These are phyloP conservation scores for Ophiosphaerella narmari DNA, from an alignment of 2,329 filamentous ascomycete species.

Conservation along the genomic window DNA sequence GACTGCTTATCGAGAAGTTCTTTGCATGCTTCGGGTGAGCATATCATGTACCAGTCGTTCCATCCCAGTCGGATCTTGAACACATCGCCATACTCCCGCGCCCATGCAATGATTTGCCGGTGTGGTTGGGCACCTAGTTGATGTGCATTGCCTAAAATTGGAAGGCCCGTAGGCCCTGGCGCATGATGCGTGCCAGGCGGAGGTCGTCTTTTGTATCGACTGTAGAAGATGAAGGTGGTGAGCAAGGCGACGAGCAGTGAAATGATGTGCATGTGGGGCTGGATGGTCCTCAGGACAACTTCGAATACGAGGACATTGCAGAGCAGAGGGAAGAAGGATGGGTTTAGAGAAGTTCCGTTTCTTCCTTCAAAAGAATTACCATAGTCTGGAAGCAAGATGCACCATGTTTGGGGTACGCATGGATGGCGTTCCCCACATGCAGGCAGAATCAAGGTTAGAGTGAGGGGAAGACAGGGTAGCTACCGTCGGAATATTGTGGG, in stretches of 20 bases:
- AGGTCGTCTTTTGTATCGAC: constrained; percentile 8
- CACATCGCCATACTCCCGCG: constrained; percentile 51
- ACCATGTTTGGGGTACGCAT: constrained; percentile 4
- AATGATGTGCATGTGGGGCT: constrained; percentile 27
- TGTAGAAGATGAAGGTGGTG: constrained; percentile 17
- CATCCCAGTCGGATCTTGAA: constrained; percentile 52
- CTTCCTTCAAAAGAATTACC: not conserved
- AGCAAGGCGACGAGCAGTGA: constrained; percentile 14
- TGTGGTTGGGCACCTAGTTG: constrained; percentile 36
- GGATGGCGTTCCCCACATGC: constrained; percentile 14
- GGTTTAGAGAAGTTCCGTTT: not conserved
- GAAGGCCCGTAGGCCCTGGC: constrained; percentile 32
- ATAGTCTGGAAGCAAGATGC: not conserved
- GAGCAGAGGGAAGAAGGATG: not conserved
- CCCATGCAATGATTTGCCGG: constrained; percentile 44
- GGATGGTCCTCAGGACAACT: not conserved
- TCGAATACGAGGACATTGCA: not conserved
- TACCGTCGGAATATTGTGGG: too few relatives aligned
- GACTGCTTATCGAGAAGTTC: constrained; percentile 53
- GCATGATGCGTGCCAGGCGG: constrained; percentile 22
- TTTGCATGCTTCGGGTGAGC: constrained; percentile 50
- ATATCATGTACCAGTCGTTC: constrained; percentile 54
- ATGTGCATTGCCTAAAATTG: constrained; percentile 36
- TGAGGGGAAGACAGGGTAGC: constrained; percentile 11
- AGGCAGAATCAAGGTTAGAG: constrained; percentile 4